phyloP scores from a whole-genome alignment of 495 filamentous ascomycete species.

The Neurospora sp. region DNA sequence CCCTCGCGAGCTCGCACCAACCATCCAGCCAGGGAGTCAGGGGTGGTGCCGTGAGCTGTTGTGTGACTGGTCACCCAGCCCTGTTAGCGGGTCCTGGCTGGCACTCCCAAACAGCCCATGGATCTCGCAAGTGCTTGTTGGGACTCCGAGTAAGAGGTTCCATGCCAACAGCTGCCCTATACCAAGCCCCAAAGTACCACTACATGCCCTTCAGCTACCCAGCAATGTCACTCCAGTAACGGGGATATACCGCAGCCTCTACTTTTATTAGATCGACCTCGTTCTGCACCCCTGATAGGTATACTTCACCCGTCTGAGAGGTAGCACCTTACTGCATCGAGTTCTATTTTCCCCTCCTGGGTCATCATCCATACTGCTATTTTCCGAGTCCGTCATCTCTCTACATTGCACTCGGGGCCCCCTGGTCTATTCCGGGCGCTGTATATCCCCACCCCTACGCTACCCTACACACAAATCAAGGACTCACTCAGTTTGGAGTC shows the following conservation, averaged over 20 bases:
- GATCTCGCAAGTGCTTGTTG: background rate
- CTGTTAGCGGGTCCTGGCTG: constrained; percentile 9
- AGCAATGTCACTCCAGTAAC: constrained; percentile 7
- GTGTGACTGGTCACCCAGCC: constrained; percentile 20
- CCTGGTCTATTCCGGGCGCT: background rate
- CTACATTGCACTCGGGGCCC: constrained; percentile 1
- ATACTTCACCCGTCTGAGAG: background rate
- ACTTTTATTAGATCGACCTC: constrained; percentile 17
- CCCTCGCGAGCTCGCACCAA: constrained; percentile 11
- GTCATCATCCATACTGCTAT: constrained; percentile 11
- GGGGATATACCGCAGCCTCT: constrained; percentile 5
- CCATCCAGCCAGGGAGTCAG: constrained; percentile 2
- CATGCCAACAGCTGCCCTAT: background rate
- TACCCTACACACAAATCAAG: background rate
- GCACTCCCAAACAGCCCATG: constrained; percentile 1
- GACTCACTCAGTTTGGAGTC: background rate
- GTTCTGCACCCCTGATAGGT: constrained; percentile 15
- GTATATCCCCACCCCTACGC: background rate
- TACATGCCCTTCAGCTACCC: background rate
- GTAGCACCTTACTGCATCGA: background rate
- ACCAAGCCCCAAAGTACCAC: background rate
- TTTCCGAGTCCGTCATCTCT: constrained; percentile 8
- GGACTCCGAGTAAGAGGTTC: background rate
- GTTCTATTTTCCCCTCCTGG: constrained; percentile 19
- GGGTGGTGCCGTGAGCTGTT: constrained; percentile 1